Percentiles rank a stretch among this genome's conserved stretches.
Conservation (phyloP, 805 yeast species). For the Wickerhamiella siamensis region DNA sequence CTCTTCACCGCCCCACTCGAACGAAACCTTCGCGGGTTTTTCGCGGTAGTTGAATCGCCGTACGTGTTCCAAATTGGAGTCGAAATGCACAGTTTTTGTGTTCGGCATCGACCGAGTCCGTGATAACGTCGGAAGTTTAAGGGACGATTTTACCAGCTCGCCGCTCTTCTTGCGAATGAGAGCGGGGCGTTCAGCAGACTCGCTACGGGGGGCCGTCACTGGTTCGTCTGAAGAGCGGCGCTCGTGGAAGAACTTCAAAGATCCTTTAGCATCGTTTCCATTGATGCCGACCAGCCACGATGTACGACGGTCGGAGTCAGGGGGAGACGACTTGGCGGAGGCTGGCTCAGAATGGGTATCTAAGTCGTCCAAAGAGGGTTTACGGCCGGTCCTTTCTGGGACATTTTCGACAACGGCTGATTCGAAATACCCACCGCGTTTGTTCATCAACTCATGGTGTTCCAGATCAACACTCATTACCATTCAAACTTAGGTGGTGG, state of each 20-base stretch:
- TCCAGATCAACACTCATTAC: not conserved
- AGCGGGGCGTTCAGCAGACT: slow-evolving; percentile 17
- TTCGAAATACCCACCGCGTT: not conserved
- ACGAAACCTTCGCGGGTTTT: slow-evolving; percentile 59
- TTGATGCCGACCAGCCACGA: not conserved
- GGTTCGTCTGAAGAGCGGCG: not conserved
- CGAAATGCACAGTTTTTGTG: slow-evolving; percentile 62
- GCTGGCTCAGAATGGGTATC: not conserved
- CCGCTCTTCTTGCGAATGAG: slow-evolving; percentile 75
- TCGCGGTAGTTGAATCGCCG: slow-evolving; percentile 60
- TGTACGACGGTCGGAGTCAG: not conserved
- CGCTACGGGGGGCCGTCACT: not conserved
- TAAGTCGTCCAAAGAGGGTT: not conserved
- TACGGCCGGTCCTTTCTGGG: not conserved
- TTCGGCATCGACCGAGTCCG: slow-evolving; percentile 27
- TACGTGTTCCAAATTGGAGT: slow-evolving; percentile 42
- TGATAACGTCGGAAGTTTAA: slow-evolving; percentile 33
- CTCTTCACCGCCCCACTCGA: slow-evolving; percentile 41
- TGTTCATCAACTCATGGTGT: not conserved
- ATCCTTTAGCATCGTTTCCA: not conserved
- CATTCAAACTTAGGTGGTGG: too few species aligned
- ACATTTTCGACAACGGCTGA: not conserved
- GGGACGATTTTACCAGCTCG: slow-evolving; percentile 65
- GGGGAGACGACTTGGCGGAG: not conserved
- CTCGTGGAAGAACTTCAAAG: not conserved